Base-by-base conservation (phyloP, 805 yeast genomes). In the Candida khao-thaluensis region DNA sequence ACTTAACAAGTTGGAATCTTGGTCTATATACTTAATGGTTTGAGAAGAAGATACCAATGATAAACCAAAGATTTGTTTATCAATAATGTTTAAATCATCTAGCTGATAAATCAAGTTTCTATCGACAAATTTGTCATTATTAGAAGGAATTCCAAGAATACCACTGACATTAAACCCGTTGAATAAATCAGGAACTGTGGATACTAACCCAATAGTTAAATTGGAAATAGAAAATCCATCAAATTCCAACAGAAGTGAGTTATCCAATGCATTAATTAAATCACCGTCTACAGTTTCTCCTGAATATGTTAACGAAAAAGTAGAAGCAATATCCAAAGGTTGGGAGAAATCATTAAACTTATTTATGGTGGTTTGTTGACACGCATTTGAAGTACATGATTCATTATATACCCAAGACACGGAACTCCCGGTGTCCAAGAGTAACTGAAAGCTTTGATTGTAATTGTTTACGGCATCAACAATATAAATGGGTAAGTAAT, bases 351-450 rank as follows among this genome's bases (percentile, higher is more conserved):
- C 53, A 35, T 45, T 35, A 17, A 72, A 57, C 44, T 45, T 51
- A 20, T 42, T 41, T 17, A 64, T 43, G 5, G 50, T 44, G 21
- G 61, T 52, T 23, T 51, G 51, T 2, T 52, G 37, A 48, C 85
- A 81, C 1, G 76, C 64, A 7, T 47, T 42, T 4, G 49, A 67
- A 1, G 60, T 54, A 59, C 86, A 81, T 26, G 70, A 56, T 1
- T 65, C 54, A 34, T 76, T 79, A 52, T 77, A 79, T 3, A 81
- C 67, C 87, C 87, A 81, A 2, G 79, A 53, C 41, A 79, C 73
- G 12, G 80, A 79, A 18, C 83, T 77, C 5, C 84, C 86, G 0
- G 87, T 81, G 55, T 81, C 87, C 12, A 81, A 59, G 14, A 81
- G 65, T 27, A 81, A 58, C 4, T 76, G 76, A 48, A 70, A 77